Base-by-base conservation (phyloP, 257 asterid genomes). In the Agastache rugosa region DNA sequence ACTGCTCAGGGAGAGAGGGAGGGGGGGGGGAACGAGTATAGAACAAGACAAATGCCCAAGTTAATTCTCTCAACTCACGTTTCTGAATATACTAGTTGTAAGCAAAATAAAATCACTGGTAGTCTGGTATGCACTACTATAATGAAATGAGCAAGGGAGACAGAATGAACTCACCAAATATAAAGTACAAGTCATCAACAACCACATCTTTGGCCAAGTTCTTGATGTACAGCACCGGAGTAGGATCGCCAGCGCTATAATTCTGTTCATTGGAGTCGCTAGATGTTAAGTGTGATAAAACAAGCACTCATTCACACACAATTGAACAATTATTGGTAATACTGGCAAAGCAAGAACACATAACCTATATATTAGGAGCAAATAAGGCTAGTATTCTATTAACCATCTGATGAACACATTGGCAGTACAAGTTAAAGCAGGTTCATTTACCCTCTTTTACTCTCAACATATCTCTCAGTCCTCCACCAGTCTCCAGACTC, bases 131-230 rank as follows among this genome's bases (percentile, higher is more conserved):
- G 74, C 65, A 35, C 53, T 16, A 66, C 45, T 23, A 62, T 23
- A 41, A 51, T 22, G 69, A 64, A 56, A 31, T 14, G 69, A 41
- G 59, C 48, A 68, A 29, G 63, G 63, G 34, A 42, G 47, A 63
- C 29, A 56, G 75, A 73, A 56, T 37, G n/a, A 16, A 76, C 96
- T 85, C 83, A 91, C 97, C 97, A 84, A 94, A 92, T 73, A 92
- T 68, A 60, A 82, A 89, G 86, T 85, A 90, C 80, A 94, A 83
- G 79, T 94, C 99, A 60, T 92, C 96, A 64, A 80, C 85, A 71
- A 81, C 87, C 75, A 92, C 98, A 79, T 94, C 99, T 75, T 90
- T 94, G 15, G 93, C 93, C 86, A 94, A 84, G 84, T 94, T 94
- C 86, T 94, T 94, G 56, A 87, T 77, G 80, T 94, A 94, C 85